phyloP scores from a whole-genome alignment of 257 asterid species.

The Petrea volubilis region DNA sequence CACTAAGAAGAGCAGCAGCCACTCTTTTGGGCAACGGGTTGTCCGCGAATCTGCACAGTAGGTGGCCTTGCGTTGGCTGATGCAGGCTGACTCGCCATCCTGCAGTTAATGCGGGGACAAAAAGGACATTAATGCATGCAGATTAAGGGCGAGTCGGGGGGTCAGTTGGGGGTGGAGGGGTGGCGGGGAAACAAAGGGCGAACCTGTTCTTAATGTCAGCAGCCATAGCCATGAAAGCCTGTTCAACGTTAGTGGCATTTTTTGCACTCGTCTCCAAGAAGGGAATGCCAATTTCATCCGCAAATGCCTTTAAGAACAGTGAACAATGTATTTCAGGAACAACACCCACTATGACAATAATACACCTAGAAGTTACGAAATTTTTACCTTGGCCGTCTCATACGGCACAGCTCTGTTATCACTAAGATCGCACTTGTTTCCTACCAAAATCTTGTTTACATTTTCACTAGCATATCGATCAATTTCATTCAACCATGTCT shows the following conservation, averaged over 20 bases:
- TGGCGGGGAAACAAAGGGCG: not conserved
- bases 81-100: constrained; percentile 80
- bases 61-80: constrained; percentile 61
- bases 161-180: not conserved
- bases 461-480: constrained; percentile 86
- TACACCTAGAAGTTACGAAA: constrained; percentile 3
- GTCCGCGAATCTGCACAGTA: constrained; percentile 74
- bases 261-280: constrained; percentile 87
- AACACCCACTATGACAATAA: not conserved
- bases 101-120: constrained; percentile 19
- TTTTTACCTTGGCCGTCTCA: constrained; percentile 78
- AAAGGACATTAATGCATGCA: not conserved
- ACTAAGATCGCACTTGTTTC: constrained; percentile 69
- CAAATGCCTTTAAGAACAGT: constrained; percentile 57
- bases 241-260: constrained; percentile 67
- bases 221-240: constrained; percentile 92
- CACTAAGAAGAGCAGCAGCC: constrained; percentile 76
- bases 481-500: constrained; percentile 85
- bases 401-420: constrained; percentile 73
- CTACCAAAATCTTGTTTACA: constrained; percentile 83
- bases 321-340: not conserved
- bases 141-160: too few relatives aligned
- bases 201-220: constrained; percentile 76
- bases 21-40: constrained; percentile 68
- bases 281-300: constrained; percentile 85